Evolutionary conservation across 2,329 filamentous ascomycete species (phyloP), one percentile per base, ranked within the genome.

Genomic region (Penicillium sp.): DNA sequence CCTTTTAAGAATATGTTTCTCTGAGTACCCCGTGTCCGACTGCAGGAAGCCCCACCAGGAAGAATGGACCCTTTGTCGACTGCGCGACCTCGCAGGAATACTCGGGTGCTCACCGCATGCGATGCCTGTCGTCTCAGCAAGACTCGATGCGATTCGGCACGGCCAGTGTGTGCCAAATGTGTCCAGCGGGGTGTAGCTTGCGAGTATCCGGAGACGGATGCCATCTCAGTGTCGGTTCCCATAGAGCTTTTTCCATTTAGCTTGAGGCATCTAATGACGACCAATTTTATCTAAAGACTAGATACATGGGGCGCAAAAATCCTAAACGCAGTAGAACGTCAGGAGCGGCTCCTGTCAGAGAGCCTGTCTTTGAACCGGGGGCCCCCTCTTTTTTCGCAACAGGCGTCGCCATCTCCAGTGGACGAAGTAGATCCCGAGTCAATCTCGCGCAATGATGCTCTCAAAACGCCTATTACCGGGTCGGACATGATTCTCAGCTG

Each of bases 401-500:
- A 53, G 44, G 50, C 54, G 14, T 57, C 60, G 29, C 56, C 53
- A 37, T 47, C 53, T 6, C 50, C 61, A 22, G 43, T 65, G 48
- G 64, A 66, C 9, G 58, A 61, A 37, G 58, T 58, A 55, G 63
- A 66, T 58, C 56, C 62, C 29, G 64, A 66, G 51, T 52, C 58
- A 43, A 66, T 66, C 9, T 66, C 64, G 4, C 62, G 64, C 42
- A 66, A 66, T 55, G 64, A 66, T 62, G 56, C 64, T 3, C 61
- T 56, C 22, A 66, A 61, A 18, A 66, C 64, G 18, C 63, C 62
- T 5, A 66, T 66, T 31, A 66, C 64, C 3, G 64, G 64, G n/a
- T 66, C 64, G 4, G 62, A 66, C 34, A 66, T 66, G 64, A 66
- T 66, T 47, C 63, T 66, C 18, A 57, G 47, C 53, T 66, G 64